Evolutionary conservation across 2,329 filamentous ascomycete species (phyloP), one percentile per base, ranked within the genome.

Genomic region (Mariannaea sp.): DNA sequence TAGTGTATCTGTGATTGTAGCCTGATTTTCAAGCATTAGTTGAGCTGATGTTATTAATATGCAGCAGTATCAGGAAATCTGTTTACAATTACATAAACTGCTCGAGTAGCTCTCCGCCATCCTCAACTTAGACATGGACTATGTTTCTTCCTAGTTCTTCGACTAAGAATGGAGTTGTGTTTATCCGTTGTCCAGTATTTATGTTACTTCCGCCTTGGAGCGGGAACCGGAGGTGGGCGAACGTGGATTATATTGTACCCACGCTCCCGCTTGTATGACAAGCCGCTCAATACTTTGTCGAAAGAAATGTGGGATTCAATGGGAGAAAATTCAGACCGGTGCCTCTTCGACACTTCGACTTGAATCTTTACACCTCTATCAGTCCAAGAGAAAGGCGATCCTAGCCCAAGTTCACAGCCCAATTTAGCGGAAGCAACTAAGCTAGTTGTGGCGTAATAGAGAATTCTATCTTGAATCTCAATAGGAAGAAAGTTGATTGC

Each of bases 391-490:
- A 55, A 56, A 1, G 53, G 38, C 0, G 59, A 41, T 2, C 58
- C 60, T 3, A 53, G 20, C 5, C 42, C 40, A 16, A 62, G 44
- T 17, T 56, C 24, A n/a, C 55, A 46, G 3, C 59, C 55, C 4
- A 57, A 19, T 29, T 53, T 59, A 1, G 55, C 59, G 32, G 55
- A 47, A 9, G 40, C 36, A 24, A 63, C 22, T 1, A 7, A 16
- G 33, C 59, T 58, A 2, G 16, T 13, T 40, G 51, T 35, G 19
- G 44, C 42, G 8, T 48, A 47, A 44, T 43, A 32, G 9, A 64
- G 49, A 36, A 65, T 42, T 20, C 14, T 55, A 20, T 58, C 41
- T 16, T 63, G 58, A 3, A 63, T 58, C 38, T 65, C 56, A 19
- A 57, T 1, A 1, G 61, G 61, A n/a, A 65, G 54, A 20, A 6